These are phyloP conservation scores for Polygonum aviculare DNA, from an alignment of 148 eudicot genomes.

Conservation along the genomic window DNA sequence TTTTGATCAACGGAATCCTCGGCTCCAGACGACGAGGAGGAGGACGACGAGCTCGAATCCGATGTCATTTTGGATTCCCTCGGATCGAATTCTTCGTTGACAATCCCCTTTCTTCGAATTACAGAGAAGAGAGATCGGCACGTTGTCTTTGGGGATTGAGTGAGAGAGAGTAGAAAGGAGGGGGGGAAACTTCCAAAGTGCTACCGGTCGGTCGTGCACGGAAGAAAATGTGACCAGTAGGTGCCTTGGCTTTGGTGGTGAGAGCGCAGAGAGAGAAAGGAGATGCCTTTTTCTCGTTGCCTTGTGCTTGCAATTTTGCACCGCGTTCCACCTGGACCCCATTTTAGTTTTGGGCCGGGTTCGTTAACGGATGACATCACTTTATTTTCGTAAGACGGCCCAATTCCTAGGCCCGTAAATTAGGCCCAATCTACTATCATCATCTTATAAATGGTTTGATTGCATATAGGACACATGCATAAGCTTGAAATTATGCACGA, in stretches of 20 bases:
- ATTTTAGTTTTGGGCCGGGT: not conserved
- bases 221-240: conserved; percentile 18
- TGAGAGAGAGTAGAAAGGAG: conserved; percentile 10
- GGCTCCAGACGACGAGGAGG: conserved; percentile 13
- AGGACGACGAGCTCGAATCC: conserved; percentile 22
- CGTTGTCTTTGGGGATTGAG: conserved; percentile 4
- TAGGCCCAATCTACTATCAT: too few species aligned
- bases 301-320: not conserved
- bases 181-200: not conserved
- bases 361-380: too few species aligned
- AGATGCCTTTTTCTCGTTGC: not conserved
- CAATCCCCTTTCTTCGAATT: not conserved
- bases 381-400: not conserved
- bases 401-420: not conserved
- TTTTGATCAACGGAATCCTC: conserved; percentile 33
- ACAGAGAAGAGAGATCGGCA: conserved; percentile 3
- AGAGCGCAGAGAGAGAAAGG: not conserved
- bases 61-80: conserved; percentile 33
- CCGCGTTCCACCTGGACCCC: not conserved
- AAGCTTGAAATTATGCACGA: too few species aligned
- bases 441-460: too few species aligned
- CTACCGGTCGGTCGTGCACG: conserved; percentile 21
- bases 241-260: not conserved
- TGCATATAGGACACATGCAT: too few species aligned
- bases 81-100: conserved; percentile 7